Base-by-base conservation (phyloP, 2,329 filamentous ascomycete genomes). In the Fusarium algeriense region DNA sequence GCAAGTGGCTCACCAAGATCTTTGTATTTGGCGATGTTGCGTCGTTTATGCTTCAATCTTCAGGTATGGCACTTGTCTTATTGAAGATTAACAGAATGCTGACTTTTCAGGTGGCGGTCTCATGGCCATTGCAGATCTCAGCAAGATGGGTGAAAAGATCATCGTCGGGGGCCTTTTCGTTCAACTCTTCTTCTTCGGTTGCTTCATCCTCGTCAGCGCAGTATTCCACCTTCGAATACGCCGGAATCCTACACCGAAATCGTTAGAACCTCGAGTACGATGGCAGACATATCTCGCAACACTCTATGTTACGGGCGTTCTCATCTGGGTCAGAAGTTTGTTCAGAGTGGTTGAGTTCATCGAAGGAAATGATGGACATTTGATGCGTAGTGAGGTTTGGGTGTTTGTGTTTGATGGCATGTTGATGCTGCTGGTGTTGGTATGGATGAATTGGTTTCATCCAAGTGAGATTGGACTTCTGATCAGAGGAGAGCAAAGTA, bases 101-200 rank as follows among this genome's bases (percentile, higher is more conserved):
- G 17, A 61, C 43, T 28, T 37, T 37, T 23, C 14, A 76, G 74
- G 74, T 35, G 75, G 72, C n/a, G 73, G 75, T 12, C 50, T 76
- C 20, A 74, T 77, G 73, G 75, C 74, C 3, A 19, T 56, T 12
- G 55, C 53, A 17, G 67, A 76, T 30, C 26, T 70, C 4, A 67
- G 55, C 52, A 67, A 75, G n/a, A 75, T 76, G 3, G 85, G 85
- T 28, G 79, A 86, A 56, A 81, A 83, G 4, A 77, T 89, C 44
- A 84, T 89, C 13, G 77, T 89, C 14, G 83, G 71, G 2, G 88
- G 88, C 12, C 78, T 90, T 2, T 79, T 85, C 11, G 75, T 89
- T 1, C 88, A 90, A 67, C 81, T 90, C 15, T 46, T 87, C n/a
- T 83, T 86, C 63, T 89, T 90, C 56, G 80, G 81, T 8, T 78